Percentiles rank a stretch among this genome's conserved stretches.
phyloP scores from a whole-genome alignment of 345 rosid species.

The Salix purpurea region DNA sequence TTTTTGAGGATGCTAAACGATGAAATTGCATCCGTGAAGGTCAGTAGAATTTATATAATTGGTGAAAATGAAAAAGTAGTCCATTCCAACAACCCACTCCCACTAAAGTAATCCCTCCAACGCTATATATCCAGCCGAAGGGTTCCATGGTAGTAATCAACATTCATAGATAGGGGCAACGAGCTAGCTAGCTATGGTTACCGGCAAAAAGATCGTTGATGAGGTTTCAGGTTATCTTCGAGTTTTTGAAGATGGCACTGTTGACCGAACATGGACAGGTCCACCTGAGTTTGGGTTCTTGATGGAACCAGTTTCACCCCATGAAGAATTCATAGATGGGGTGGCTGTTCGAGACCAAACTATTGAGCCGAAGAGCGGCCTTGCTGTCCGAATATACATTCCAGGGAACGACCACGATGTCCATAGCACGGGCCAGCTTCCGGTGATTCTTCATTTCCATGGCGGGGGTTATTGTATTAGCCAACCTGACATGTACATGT shows the following conservation, averaged over 20 bases:
- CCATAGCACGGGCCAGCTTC: neutral
- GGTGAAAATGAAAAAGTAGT: no score
- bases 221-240: conserved; percentile 13
- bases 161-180: no score
- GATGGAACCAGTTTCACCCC: conserved; percentile 4
- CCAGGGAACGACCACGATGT: neutral
- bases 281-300: conserved; percentile 7
- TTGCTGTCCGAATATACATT: conserved; percentile 10
- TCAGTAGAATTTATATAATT: no score
- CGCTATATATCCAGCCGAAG: no score
- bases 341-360: conserved; percentile 9
- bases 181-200: neutral
- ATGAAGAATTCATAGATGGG: conserved; percentile 1
- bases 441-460: conserved; percentile 43
- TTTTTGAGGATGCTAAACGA: no score
- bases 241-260: conserved; percentile 9
- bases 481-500: conserved; percentile 13
- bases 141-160: no score
- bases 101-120: no score
- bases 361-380: neutral
- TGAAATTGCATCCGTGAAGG: no score
- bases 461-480: conserved; percentile 70
- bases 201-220: neutral
- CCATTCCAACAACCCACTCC: no score
- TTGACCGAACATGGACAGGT: conserved; percentile 16